Conservation (phyloP, 495 filamentous ascomycete genomes). For the Penicillium angulare region DNA sequence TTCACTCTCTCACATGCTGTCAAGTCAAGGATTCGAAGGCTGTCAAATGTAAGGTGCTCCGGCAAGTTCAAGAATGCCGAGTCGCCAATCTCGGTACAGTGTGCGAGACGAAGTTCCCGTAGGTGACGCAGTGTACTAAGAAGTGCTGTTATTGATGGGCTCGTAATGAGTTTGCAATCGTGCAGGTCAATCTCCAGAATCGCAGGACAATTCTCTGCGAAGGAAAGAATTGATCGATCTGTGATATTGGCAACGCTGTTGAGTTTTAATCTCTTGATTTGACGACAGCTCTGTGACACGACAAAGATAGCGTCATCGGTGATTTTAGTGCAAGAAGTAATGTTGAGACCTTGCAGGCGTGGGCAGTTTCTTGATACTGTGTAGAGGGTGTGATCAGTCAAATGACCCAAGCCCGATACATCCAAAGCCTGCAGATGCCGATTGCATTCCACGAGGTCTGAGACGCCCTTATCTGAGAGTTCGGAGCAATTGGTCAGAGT, state of each 20-base stretch:
- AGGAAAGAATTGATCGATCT: conserved; percentile 75
- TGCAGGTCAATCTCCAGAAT: conserved; percentile 96
- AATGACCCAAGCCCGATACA: conserved; percentile 72
- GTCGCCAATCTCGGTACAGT: conserved; percentile 81
- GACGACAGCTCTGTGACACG: conserved; percentile 80
- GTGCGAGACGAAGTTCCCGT: conserved; percentile 82
- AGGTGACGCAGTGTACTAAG: conserved; percentile 74
- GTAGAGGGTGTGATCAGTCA: conserved; percentile 80
- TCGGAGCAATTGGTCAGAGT: conserved; percentile 88
- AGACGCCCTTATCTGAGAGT: conserved; percentile 80
- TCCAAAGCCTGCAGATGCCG: conserved; percentile 84
- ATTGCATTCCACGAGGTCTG: conserved; percentile 75
- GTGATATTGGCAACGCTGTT: conserved; percentile 82
- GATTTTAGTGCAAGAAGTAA: conserved; percentile 80
- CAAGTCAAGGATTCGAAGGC: conserved; percentile 89
- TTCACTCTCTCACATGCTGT: conserved; percentile 80
- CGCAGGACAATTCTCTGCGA: conserved; percentile 83
- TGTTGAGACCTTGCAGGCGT: conserved; percentile 88
- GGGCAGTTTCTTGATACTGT: conserved; percentile 78
- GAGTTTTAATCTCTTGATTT: conserved; percentile 92
- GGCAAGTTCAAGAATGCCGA: conserved; percentile 83
- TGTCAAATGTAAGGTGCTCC: conserved; percentile 66
- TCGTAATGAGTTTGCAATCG: conserved; percentile 75
- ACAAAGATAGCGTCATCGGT: conserved; percentile 80
- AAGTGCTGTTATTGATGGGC: conserved; percentile 75